Evolutionary conservation across 2,329 filamentous ascomycete species (phyloP).

Genomic region (Dactylonectria macrodidyma): DNA sequence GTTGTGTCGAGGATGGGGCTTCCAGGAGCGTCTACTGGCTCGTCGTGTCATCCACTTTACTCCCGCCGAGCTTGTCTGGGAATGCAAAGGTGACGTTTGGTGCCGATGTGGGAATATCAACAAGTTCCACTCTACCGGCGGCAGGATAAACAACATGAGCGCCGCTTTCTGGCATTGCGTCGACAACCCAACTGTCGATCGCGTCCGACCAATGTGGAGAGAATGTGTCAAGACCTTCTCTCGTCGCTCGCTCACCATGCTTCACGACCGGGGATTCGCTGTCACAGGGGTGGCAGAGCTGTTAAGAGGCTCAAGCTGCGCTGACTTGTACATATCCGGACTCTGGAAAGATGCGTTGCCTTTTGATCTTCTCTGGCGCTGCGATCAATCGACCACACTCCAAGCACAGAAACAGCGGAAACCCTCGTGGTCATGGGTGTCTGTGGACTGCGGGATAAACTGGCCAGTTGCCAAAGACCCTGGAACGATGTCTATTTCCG

Average conservation of each 20-base stretch:
- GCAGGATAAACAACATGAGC: background rate
- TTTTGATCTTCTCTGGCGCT: background rate
- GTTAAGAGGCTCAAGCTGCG: background rate
- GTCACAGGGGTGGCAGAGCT: background rate
- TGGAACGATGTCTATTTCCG: background rate
- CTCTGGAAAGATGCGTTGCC: background rate
- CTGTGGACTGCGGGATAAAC: background rate
- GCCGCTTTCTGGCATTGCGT: slow-evolving; percentile 1
- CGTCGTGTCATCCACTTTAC: background rate
- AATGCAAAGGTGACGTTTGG: background rate
- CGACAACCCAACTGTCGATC: background rate
- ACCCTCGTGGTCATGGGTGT: background rate
- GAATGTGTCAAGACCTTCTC: slow-evolving; percentile 4
- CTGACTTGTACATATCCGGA: background rate
- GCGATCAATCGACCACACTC: background rate
- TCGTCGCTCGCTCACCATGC: slow-evolving; percentile 1
- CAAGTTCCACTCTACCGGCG: background rate
- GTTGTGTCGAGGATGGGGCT: slow-evolving; percentile 5
- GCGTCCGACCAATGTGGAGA: slow-evolving; percentile 1
- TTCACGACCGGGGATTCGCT: background rate
- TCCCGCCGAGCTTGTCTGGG: background rate
- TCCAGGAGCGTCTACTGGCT: background rate
- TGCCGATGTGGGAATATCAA: background rate
- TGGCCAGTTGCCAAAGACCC: background rate
- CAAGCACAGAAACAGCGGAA: background rate